Percentiles rank a stretch among this genome's conserved stretches.
These are phyloP conservation scores for Hypoxylon sp. DNA, from an alignment of 2,329 filamentous ascomycete species.

Conservation along the genomic window DNA sequence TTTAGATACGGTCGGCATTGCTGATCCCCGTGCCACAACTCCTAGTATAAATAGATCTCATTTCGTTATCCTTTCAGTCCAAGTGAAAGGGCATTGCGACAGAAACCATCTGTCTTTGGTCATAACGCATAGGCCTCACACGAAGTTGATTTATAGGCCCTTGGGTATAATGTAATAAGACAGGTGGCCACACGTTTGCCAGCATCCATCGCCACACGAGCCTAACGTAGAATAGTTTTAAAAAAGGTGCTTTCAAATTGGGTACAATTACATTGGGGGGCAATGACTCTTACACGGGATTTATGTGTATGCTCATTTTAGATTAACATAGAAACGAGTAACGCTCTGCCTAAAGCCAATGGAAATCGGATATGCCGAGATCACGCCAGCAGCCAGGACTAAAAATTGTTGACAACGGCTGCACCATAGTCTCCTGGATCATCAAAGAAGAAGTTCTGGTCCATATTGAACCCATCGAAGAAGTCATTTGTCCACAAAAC, in stretches of 20 bases:
- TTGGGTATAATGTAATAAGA: not conserved
- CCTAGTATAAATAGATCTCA: conserved; percentile 2
- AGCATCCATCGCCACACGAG: not conserved
- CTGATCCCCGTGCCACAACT: not conserved
- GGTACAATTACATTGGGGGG: too few species aligned
- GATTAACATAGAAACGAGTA: not conserved
- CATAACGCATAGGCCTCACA: conserved; percentile 9
- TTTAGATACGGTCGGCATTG: not conserved
- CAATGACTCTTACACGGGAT: not conserved
- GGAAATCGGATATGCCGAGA: not conserved
- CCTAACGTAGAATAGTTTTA: too few species aligned
- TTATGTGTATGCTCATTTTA: not conserved
- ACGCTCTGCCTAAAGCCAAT: too few species aligned
- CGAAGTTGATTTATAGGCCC: not conserved
- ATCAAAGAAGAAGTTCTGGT: conserved; percentile 53
- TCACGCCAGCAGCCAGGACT: not conserved
- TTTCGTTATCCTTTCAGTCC: not conserved
- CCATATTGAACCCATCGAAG: conserved; percentile 49
- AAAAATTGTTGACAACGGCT: conserved; percentile 41
- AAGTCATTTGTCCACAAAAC: conserved; percentile 48
- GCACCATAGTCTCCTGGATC: conserved; percentile 46
- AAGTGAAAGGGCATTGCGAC: conserved; percentile 7
- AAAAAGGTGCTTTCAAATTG: too few species aligned
- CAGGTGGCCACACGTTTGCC: not conserved
- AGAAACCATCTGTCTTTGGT: not conserved